Evolutionary conservation across 495 filamentous ascomycete genomes (phyloP).

Genomic region (Hypomontagnella monticulosa): DNA sequence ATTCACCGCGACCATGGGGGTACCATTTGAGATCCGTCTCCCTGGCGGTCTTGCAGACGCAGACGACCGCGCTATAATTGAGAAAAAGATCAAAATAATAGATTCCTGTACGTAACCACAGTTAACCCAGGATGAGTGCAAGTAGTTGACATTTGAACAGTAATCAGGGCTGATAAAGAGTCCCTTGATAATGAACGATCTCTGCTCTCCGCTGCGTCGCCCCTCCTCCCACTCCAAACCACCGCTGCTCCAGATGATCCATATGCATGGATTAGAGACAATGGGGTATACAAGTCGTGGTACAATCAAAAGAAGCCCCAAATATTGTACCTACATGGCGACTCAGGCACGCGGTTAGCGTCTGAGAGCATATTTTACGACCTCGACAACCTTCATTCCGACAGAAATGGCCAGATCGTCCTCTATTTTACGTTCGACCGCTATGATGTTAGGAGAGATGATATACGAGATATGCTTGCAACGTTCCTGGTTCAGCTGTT

Average conservation of each 20-base stretch:
- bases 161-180: not conserved
- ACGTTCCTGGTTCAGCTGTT: slow-evolving; percentile 37
- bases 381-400: not conserved
- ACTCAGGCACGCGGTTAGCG: not conserved
- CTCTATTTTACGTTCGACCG: slow-evolving; percentile 39
- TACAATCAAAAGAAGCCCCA: not conserved
- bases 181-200: not conserved
- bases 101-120: not conserved
- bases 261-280: not conserved
- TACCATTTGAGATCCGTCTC: slow-evolving; percentile 21
- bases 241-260: not conserved
- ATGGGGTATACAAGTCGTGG: slow-evolving; percentile 1
- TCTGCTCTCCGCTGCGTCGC: not conserved
- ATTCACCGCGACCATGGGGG: slow-evolving; percentile 8
- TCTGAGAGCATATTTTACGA: slow-evolving; percentile 6
- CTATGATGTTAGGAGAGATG: slow-evolving; percentile 23
- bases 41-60: not conserved
- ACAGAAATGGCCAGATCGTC: not conserved
- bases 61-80: not conserved
- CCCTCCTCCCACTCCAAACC: not conserved
- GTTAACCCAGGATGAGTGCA: too few species aligned
- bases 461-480: slow-evolving; percentile 29
- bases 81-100: not conserved
- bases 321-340: not conserved
- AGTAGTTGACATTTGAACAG: not conserved